Base-by-base conservation (phyloP, 2,329 filamentous ascomycete species). In the Colletotrichum sp. region DNA sequence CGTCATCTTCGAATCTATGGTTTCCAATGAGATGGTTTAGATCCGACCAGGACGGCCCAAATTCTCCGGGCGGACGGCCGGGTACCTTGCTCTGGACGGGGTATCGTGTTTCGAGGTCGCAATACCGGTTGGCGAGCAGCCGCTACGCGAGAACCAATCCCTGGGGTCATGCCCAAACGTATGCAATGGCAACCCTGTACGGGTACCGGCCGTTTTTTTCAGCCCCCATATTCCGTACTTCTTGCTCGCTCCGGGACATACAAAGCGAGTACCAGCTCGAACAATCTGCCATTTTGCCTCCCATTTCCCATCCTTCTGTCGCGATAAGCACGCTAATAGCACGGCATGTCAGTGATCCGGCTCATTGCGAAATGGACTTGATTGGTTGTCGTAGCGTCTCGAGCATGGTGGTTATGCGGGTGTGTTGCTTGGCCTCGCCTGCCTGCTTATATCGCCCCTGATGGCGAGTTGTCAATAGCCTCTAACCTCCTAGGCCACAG, bases 21-120 rank as follows among this genome's bases (percentile, higher is more conserved):
- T 60, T 72, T 34, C 70, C 73, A 69, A 68, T 65, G 34, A 68
- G 64, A 30, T 52, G 64, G 64, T 73, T 61, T 64, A 65, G 70
- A 73, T 73, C 34, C 38, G n/a, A 34, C 61, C 38, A 58, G 64
- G 66, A 58, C 73, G 69, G 70, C 64, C 57, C 58, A 75, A 60
- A 75, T 36, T 75, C 70, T 73, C 73, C 70, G 73, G 73, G 7
- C 34, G 64, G 70, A 61, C 30, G 58, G 58, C 30, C 64, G 73
- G 73, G 72, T 34, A 64, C 64, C 64, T 73, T 60, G 57, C 64
- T 69, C 52, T 26, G 32, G n/a, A 64, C 28, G 52, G 36, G 34
- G 24, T 43, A 12, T 63, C n/a, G 60, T 36, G 60, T 65, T n/a
- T 63, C n/a, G 34, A 72, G 24, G 63, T 68, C 43, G 43, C 48